Base-by-base conservation (phyloP, 257 asterid genomes). In the Nicotiana otophora region DNA sequence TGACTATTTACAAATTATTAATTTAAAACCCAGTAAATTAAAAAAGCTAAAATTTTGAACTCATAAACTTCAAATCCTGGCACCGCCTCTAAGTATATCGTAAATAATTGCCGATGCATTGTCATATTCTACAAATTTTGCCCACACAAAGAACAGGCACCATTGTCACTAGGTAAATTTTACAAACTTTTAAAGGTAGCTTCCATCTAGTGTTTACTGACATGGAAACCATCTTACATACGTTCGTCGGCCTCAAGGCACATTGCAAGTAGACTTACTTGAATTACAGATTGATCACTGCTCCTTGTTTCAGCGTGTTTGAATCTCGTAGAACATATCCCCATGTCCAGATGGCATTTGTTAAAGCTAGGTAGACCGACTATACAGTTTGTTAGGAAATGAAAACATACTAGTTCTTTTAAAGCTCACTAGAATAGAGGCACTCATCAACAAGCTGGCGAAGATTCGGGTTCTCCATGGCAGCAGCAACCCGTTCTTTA, bases 371-470 rank as follows among this genome's bases (percentile, higher is more conserved):
- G 62, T 26, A 23, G 76, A 84, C 72, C 12, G 20, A 82, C 90
- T 81, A 30, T 89, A 91, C 94, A 84, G 72, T 26, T 83, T 82
- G 79, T 77, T 83, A 16, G 62, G 85, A 60, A 20, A 14, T 10
- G 53, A 30, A 74, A 15, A 14, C 26, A 48, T 48, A 23, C 26
- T 23, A 42, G 80, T 48, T 74, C 7, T 10, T 26, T 92, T 89
- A 95, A 51, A 95, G 95, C 87, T 95, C 98, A 82, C 89, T 90
- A 12, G 99, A 92, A 84, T 87, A 92, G 31, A 95, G 93, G 82
- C 99, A 95, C 84, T 91, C 98, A n/a, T 92, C 92, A 3, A 95
- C 99, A 33, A 95, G 98, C 79, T 93, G 98, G 84, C 97, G 97
- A 84, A 95, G 95, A 85, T 95, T 92, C 10, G 99, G 99, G 85